Conservation (phyloP, 306 rosid genomes). For the Cicer chorassanicum region DNA sequence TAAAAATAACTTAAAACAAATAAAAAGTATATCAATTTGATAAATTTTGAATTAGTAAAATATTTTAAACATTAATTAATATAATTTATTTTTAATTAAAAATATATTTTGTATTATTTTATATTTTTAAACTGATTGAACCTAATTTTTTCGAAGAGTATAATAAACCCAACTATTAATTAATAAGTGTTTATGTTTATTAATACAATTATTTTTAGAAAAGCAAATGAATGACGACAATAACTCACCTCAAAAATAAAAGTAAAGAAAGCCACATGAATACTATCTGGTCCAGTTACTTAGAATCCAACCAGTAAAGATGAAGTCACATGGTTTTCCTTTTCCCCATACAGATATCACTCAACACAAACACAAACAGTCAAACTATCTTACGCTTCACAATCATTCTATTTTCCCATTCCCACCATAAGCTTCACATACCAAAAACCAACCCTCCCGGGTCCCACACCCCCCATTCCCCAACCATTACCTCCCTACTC, state of each 20-base stretch:
- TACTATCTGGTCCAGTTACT: neutral
- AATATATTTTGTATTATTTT: too few species aligned
- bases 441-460: constrained; percentile 9
- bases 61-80: too few species aligned
- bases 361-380: constrained; percentile 21
- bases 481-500: neutral
- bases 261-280: neutral
- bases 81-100: too few species aligned
- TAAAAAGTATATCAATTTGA: too few species aligned
- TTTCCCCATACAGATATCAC: constrained; percentile 40
- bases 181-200: too few species aligned
- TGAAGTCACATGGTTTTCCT: constrained; percentile 48
- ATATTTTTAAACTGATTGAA: too few species aligned
- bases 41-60: too few species aligned
- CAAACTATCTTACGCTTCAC: constrained; percentile 48
- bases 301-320: constrained; percentile 22
- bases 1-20: too few species aligned
- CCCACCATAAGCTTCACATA: constrained; percentile 12
- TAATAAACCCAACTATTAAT: too few species aligned
- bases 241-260: neutral
- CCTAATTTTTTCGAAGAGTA: too few species aligned
- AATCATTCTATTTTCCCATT: constrained; percentile 45
- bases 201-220: neutral
- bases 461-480: constrained; percentile 39
- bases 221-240: neutral